A percentile compares a stretch with the other conserved stretches of the same genome.
Conservation (phyloP, 2,329 filamentous ascomycete species). For the Colletotrichum echinochloae region DNA sequence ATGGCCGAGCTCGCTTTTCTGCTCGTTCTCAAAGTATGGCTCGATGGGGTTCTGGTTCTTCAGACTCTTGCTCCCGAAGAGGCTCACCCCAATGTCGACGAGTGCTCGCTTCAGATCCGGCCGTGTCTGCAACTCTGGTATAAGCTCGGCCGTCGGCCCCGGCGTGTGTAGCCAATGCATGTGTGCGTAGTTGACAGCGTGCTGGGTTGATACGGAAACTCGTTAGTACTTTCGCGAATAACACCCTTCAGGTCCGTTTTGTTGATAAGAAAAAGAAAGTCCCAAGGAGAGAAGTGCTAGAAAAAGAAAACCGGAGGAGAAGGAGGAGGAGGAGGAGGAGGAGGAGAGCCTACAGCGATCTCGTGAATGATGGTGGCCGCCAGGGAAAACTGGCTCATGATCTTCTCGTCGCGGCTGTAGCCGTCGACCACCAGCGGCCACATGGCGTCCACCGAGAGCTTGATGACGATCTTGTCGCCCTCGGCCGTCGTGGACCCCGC, state of each 20-base stretch:
- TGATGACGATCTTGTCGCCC: not conserved
- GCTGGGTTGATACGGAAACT: not conserved
- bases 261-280: too few relatives aligned
- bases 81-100: not conserved
- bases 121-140: not conserved
- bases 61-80: not conserved
- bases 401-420: conserved; percentile 8
- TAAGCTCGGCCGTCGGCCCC: not conserved
- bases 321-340: too few relatives aligned
- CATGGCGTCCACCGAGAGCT: not conserved
- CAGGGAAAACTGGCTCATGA: not conserved
- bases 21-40: conserved; percentile 6
- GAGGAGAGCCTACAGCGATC: not conserved
- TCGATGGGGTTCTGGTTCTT: not conserved
- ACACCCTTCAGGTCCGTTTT: too few relatives aligned
- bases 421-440: conserved; percentile 1
- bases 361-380: conserved; percentile 12
- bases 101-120: not conserved
- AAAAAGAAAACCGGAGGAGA: too few relatives aligned
- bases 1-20: not conserved
- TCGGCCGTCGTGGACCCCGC: not conserved
- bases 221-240: too few relatives aligned
- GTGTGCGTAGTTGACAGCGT: conserved; percentile 7
- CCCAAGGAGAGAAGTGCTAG: too few relatives aligned
- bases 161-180: not conserved